phyloP scores from a whole-genome alignment of 2,329 filamentous ascomycete species.

The Colletotrichum acutatum region DNA sequence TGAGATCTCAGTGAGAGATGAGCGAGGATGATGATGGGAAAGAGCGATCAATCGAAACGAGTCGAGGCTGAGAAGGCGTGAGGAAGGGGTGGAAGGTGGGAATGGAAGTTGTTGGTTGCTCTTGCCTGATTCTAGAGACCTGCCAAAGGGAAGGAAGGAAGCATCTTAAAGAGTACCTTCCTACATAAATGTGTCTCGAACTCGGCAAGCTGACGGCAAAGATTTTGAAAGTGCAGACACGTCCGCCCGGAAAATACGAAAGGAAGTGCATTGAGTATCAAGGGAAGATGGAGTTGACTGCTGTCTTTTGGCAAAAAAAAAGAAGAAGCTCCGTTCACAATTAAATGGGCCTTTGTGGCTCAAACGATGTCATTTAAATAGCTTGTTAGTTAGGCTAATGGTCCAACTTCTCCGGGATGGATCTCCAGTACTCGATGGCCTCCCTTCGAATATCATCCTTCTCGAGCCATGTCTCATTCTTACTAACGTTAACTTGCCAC shows the following conservation, averaged over 20 bases:
- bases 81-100: not conserved
- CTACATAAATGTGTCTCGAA: too few relatives aligned
- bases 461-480: slow-evolving; percentile 11
- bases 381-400: not conserved
- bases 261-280: too few relatives aligned
- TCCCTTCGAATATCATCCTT: slow-evolving; percentile 2
- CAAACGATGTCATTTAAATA: too few relatives aligned
- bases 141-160: too few relatives aligned
- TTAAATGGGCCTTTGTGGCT: too few relatives aligned
- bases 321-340: too few relatives aligned
- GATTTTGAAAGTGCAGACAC: too few relatives aligned
- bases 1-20: not conserved
- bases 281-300: too few relatives aligned
- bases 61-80: not conserved
- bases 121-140: not conserved
- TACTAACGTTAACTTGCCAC: slow-evolving; percentile 19
- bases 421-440: slow-evolving; percentile 19
- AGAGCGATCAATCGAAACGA: not conserved
- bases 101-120: not conserved
- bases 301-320: too few relatives aligned
- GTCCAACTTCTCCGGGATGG: not conserved
- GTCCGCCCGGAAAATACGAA: too few relatives aligned
- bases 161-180: too few relatives aligned
- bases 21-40: not conserved
- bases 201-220: too few relatives aligned